Evolutionary conservation across 257 asterid genomes (phyloP).

Genomic region (Salvia rosmarinus): DNA sequence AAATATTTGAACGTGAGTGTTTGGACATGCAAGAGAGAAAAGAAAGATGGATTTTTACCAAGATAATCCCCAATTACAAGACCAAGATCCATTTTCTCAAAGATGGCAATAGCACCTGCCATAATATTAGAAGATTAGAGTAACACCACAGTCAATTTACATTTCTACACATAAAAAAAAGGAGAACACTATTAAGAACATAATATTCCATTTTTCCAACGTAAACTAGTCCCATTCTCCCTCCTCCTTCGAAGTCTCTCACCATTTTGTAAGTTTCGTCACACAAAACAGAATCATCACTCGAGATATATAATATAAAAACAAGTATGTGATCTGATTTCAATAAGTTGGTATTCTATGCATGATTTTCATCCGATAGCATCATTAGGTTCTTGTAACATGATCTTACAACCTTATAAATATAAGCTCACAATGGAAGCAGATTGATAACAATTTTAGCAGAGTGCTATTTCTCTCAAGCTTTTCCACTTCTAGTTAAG

Average conservation of each 20-base stretch:
- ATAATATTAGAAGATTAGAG: slow-evolving; percentile 28
- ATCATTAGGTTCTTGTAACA: neutral
- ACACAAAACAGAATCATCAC: neutral
- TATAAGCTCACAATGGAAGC: slow-evolving; percentile 13
- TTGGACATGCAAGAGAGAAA: neutral
- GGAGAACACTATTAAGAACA: neutral
- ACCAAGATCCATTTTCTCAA: slow-evolving; percentile 63
- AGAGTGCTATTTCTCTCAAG: neutral
- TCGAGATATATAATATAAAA: slow-evolving; percentile 10
- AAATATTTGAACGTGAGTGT: neutral
- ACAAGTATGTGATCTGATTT: slow-evolving; percentile 4
- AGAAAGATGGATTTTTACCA: slow-evolving; percentile 48
- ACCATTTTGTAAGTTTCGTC: slow-evolving; percentile 13
- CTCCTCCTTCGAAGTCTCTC: slow-evolving; percentile 5
- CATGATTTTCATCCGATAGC: slow-evolving; percentile 17
- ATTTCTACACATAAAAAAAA: slow-evolving; percentile 10
- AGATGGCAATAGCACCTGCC: slow-evolving; percentile 75
- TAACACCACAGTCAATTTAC: slow-evolving; percentile 3
- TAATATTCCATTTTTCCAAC: neutral
- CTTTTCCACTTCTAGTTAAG: slow-evolving; percentile 23
- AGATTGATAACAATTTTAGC: slow-evolving; percentile 22
- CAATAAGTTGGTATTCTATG: slow-evolving; percentile 13
- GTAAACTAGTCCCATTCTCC: neutral
- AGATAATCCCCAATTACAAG: slow-evolving; percentile 86
- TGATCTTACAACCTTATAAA: slow-evolving; percentile 13